Base-by-base conservation (phyloP, 495 filamentous ascomycete genomes). In the Xylaria sp. region DNA sequence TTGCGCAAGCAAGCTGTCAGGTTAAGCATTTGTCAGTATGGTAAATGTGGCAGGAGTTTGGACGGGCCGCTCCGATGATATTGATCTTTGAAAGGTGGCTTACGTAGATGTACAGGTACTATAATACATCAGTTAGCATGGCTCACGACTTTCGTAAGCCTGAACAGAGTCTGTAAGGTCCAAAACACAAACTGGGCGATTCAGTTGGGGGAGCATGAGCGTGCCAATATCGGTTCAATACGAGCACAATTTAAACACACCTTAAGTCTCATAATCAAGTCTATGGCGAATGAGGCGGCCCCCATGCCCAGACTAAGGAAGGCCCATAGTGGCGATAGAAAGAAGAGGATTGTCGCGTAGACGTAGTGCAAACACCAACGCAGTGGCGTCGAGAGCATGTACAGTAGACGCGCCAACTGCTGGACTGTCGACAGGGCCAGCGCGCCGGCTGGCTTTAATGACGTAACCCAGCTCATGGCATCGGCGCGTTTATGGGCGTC, bases 61-160 rank as follows among this genome's bases (percentile, higher is more conserved):
- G 57, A 31, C 19, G 55, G n/a, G 55, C 31, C 17, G 29, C 17
- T 35, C 29, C 31, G 55, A 59, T 37, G 64, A 46, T 35, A 67
- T 26, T 53, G 33, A 14, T 24, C n/a, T 37, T 24, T 17, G 35
- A 37, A n/a, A 52, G 40, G 33, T 44, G n/a, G 64, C 79, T 72
- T 76, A 80, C 79, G 67, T 80, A 92, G 74, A 88, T 88, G 74
- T 91, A 90, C 29, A 92, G 75, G 59, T 88, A 87, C 90, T 92
- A 40, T 64, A 19, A 66, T 63, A 44, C 26, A 50, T 58, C 46
- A 73, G 59, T 76, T 50, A 79, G 74, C 72, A 72, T 78, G 55
- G n/a, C 17, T n/a, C 24, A 17, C 48, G 11, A 57, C 33, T 37
- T 44, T 15, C 17, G 46, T 12, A 50, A 29, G n/a, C 9, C 41